Percentiles rank a stretch among this genome's conserved stretches.
These are phyloP conservation scores for Coelastrella sp. DNA, from an alignment of 139 green algal species.

Conservation along the genomic window DNA sequence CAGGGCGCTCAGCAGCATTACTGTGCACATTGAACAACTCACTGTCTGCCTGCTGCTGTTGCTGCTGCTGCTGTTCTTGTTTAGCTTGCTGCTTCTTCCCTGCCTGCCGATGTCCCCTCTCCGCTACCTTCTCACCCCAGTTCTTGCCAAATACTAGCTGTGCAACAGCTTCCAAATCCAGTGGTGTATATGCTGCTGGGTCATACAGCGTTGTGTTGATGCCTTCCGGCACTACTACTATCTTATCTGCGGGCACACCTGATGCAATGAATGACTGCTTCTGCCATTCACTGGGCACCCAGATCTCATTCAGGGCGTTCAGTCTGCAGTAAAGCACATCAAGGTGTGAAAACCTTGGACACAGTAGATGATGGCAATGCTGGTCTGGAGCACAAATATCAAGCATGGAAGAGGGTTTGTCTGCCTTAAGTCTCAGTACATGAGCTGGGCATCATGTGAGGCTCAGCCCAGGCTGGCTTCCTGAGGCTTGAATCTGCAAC, in stretches of 20 bases:
- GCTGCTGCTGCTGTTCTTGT: constrained; percentile 24
- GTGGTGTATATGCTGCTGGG: background rate
- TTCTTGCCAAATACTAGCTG: constrained; percentile 61
- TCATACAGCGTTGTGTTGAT: constrained; percentile 68
- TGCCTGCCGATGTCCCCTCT: background rate
- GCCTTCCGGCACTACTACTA: constrained; percentile 51
- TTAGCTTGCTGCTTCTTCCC: constrained; percentile 4
- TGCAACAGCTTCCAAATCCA: constrained; percentile 4
- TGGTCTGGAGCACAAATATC: too few species aligned
- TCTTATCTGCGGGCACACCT: constrained; percentile 56
- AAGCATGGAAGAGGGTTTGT: too few species aligned
- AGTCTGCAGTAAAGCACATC: constrained; percentile 58
- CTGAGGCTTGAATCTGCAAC: too few species aligned
- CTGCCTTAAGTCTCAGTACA: too few species aligned
- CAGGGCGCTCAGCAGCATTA: background rate
- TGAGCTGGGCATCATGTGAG: too few species aligned
- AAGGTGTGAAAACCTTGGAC: too few species aligned
- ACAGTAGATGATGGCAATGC: too few species aligned
- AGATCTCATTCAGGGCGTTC: constrained; percentile 79
- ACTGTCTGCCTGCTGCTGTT: background rate
- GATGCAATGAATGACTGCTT: constrained; percentile 53
- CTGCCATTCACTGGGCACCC: constrained; percentile 76
- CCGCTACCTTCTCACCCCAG: constrained; percentile 15
- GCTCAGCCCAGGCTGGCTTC: too few species aligned
- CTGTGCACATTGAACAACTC: background rate